phyloP scores from a whole-genome alignment of 257 asterid genomes.

The Solanum virginianum region DNA sequence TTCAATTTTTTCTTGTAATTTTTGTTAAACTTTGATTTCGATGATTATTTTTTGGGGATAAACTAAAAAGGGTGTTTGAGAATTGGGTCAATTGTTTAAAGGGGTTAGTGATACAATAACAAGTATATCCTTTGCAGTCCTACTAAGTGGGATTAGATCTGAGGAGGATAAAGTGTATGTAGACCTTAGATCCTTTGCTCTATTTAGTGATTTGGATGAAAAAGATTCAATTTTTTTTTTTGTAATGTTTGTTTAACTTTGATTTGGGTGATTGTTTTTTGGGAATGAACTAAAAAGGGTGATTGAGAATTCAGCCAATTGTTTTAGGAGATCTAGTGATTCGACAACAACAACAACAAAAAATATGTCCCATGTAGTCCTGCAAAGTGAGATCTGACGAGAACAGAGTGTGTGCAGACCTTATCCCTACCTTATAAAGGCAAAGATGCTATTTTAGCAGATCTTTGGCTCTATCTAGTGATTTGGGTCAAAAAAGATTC shows the following conservation, averaged over 20 bases:
- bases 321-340: background rate
- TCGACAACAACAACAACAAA: background rate
- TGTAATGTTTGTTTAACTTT: background rate
- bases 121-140: background rate
- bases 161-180: background rate
- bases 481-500: background rate
- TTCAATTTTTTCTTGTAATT: background rate
- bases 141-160: background rate
- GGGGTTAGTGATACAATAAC: background rate
- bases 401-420: background rate
- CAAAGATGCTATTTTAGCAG: background rate
- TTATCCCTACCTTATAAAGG: background rate
- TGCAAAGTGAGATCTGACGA: background rate
- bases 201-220: background rate
- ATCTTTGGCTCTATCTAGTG: accelerated
- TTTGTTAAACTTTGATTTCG: background rate
- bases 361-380: background rate
- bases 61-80: background rate
- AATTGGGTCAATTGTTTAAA: background rate
- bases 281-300: background rate
- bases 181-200: accelerated
- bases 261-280: background rate
- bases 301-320: background rate
- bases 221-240: background rate
- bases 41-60: background rate